These are phyloP conservation scores for Gracilaria gracilis DNA, from an alignment of 23 red algal species.

Conservation along the genomic window DNA sequence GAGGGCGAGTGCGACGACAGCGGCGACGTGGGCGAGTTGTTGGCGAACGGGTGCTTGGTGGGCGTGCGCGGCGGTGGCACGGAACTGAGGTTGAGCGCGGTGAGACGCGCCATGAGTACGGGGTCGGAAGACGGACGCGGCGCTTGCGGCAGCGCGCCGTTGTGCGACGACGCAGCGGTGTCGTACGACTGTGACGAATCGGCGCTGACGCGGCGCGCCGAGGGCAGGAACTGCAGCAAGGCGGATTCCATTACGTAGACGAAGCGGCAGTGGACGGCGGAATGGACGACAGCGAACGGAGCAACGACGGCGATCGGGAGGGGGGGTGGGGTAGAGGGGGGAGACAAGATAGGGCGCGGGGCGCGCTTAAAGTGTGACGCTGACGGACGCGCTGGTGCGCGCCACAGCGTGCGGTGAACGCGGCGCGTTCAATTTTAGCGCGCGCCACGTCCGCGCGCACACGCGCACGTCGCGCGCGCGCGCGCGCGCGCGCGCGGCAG, in stretches of 20 bases:
- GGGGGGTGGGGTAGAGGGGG: no score
- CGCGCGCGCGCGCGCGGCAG: no score
- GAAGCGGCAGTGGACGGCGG: background rate
- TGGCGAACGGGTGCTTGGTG: background rate
- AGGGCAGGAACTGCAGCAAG: background rate
- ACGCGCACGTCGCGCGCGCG: no score
- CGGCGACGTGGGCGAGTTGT: background rate
- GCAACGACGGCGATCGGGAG: background rate
- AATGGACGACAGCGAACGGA: background rate
- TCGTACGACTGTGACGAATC: constrained; percentile 31
- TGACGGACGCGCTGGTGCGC: background rate
- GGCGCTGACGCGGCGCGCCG: background rate
- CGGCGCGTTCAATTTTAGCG: background rate
- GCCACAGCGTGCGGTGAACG: background rate
- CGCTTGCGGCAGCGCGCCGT: background rate
- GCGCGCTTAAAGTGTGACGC: background rate
- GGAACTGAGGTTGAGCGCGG: constrained; percentile 20
- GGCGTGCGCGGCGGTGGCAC: background rate
- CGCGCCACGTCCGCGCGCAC: background rate
- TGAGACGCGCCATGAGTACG: constrained; percentile 29
- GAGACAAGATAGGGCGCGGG: no score
- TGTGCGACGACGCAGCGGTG: constrained; percentile 9
- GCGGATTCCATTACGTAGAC: background rate
- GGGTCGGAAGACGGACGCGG: background rate
- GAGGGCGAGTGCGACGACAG: constrained; percentile 12